Evolutionary conservation across 179 eudicot species (phyloP).

Genomic region (Heliamphora pulchella): DNA sequence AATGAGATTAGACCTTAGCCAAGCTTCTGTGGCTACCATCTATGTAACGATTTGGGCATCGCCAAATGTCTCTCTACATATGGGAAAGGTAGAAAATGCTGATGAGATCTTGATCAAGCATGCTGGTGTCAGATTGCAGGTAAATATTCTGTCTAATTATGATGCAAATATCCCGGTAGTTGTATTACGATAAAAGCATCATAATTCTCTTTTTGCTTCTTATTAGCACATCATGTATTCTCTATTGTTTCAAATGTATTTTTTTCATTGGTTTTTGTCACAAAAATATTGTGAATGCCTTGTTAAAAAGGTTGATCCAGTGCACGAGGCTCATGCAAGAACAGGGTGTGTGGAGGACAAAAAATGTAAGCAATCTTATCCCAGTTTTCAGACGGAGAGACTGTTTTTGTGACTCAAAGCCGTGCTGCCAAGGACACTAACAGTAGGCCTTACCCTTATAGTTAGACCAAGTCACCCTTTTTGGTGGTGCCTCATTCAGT

Average conservation of each 20-base stretch:
- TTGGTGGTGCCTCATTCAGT: not conserved
- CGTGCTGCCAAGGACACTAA: too few species aligned
- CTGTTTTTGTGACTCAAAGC: too few species aligned
- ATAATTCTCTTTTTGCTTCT: not conserved
- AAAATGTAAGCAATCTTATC: too few species aligned
- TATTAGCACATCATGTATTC: not conserved
- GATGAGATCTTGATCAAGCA: conserved; percentile 77
- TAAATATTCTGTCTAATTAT: conserved; percentile 16
- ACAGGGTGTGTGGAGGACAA: too few species aligned
- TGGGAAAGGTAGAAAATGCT: conserved; percentile 91
- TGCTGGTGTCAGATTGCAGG: conserved; percentile 85
- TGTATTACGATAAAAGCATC: not conserved
- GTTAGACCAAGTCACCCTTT: too few species aligned
- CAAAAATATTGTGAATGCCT: not conserved
- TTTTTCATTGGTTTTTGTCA: not conserved
- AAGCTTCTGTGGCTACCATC: conserved; percentile 78
- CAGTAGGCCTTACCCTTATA: too few species aligned
- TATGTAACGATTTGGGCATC: conserved; percentile 86
- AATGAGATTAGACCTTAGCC: conserved; percentile 67
- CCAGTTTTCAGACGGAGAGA: too few species aligned
- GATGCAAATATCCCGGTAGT: not conserved
- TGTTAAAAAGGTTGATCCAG: too few species aligned
- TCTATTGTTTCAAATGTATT: not conserved
- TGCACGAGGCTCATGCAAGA: too few species aligned
- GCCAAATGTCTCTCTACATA: conserved; percentile 70